Base-by-base conservation (phyloP, 768 basidiomycete species). In the Termitomyces sp. region DNA sequence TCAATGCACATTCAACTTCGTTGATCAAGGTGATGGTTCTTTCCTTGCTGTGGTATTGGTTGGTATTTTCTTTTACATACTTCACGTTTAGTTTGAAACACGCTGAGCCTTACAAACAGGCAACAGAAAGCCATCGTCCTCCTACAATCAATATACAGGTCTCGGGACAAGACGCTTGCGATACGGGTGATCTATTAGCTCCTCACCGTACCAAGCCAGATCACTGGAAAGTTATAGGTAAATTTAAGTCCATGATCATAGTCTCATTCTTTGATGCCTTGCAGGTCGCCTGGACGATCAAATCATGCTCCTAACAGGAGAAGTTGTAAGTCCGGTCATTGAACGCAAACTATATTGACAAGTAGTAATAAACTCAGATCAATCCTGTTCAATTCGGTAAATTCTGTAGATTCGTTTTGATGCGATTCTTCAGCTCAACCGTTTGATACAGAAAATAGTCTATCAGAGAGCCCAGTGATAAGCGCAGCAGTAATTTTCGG, bases 211-310 rank as follows among this genome's bases (percentile, higher is more conserved):
- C 43, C 13, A 44, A 22, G 12, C 24, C 24, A 45, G 13, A 26
- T 45, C 2, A 26, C 24, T 45, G 44, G 44, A 45, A 16, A 14
- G 44, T 45, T 16, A 2, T 45, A 14, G 44, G 44, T 45, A 44
- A 13, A 13, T 2, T 24, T 14, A 6, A 10, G 9, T 24, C 13
- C n/a, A 5, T 44, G 22, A 5, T 44, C 4, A 13, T 44, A 24
- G 4, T 24, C 24, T 44, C 13, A 44, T 1, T 24, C 6, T 43
- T 22, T 24, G 6, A 14, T 44, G 13, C 6, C 2, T 6, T 26
- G 3, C 26, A 56, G 55, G 55, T 24, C 55, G 55, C 10, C n/a
- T 48, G 24, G 55, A 56, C 28, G 45, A 56, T 56, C 55, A 42
- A 30, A 48, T 49, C 7, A 56, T 56, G 32, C 55, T 56, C 12